Conservation (phyloP, 1,139 yeast species). For the Sugiyamaella neomexicana region DNA sequence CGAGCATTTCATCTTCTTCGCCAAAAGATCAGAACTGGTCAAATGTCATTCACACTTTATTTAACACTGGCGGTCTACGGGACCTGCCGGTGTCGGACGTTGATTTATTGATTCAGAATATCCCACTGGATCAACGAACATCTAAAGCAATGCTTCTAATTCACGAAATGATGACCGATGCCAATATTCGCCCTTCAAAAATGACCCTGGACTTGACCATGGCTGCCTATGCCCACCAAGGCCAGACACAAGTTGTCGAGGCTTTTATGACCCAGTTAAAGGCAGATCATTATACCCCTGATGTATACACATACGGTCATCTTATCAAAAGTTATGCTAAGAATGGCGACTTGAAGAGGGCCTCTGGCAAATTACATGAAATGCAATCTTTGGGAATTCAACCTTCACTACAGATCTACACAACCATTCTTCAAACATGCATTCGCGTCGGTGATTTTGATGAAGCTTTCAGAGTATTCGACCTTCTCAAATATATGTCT, state of each 20-base stretch:
- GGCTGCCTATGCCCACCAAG: slow-evolving; percentile 41
- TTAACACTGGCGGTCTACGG: slow-evolving; percentile 24
- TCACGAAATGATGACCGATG: slow-evolving; percentile 34
- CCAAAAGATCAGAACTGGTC: slow-evolving; percentile 31
- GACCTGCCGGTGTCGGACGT: slow-evolving; percentile 31
- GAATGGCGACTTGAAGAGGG: slow-evolving; percentile 34
- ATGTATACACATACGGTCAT: slow-evolving; percentile 47
- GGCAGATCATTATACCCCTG: slow-evolving; percentile 42
- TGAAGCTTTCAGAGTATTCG: slow-evolving; percentile 72
- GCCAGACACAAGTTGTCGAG: slow-evolving; percentile 37
- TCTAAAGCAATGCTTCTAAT: slow-evolving; percentile 26
- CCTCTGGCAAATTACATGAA: slow-evolving; percentile 42
- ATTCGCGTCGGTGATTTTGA: slow-evolving; percentile 53
- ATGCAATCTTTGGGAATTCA: slow-evolving; percentile 53
- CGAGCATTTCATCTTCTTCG: slow-evolving; percentile 24
- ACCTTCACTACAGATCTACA: slow-evolving; percentile 60
- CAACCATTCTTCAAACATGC: slow-evolving; percentile 66
- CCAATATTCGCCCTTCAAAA: slow-evolving; percentile 30
- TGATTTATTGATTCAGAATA: slow-evolving; percentile 30
- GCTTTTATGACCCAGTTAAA: slow-evolving; percentile 39
- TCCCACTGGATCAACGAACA: slow-evolving; percentile 36
- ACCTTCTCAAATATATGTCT: slow-evolving; percentile 80
- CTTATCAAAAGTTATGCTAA: slow-evolving; percentile 46
- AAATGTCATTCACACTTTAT: slow-evolving; percentile 26
- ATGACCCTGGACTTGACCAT: slow-evolving; percentile 35